Evolutionary conservation across 441 rosid genomes (phyloP), one percentile per base, ranked within the genome.

Genomic region (Viola pubescens): DNA sequence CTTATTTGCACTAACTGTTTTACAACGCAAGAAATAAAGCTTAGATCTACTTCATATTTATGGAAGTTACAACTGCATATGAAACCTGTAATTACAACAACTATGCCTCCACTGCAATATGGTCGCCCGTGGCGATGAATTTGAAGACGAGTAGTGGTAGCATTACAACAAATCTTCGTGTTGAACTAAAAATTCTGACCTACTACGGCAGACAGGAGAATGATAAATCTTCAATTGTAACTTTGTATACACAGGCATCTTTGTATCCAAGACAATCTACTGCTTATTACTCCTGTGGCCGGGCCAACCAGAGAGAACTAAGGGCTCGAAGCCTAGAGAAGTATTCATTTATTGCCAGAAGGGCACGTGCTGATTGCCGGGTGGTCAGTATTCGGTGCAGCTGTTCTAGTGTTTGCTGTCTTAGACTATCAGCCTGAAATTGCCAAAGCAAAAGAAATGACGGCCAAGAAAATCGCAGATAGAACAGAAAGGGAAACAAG

Each of bases 251-350:
- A 46, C 45, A 42, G 48, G 9, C 14, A 34, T 52, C 45, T 61
- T 44, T 69, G 4, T 10, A 0, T 0, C 7, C 7, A 26, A 34
- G 41, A 26, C 40, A 40, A 38, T n/a, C 6, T 44, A 38, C 13
- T 6, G 56, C 54, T 55, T 26, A 8, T 84, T 72, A 84, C 46
- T 84, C 91, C 40, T 78, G 72, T 19, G 91, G 86, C 7, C 91
- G 77, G 37, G 91, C 91, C 66, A 85, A 69, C 91, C 91, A 85
- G 9, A 85, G 84, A 43, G 91, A 82, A 50, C 91, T 85, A 60
- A 82, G 84, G 3, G 91, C 86, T 48, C 88, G 77, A 52, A 85
- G 86, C 64, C 91, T 68, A 34, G 82, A 75, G 67, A 76, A 85
- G 52, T 85, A 77, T 64, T 85, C 91, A 2, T 76, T 68, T 67